Conservation (phyloP, 345 rosid species). For the Camelina neglecta region DNA sequence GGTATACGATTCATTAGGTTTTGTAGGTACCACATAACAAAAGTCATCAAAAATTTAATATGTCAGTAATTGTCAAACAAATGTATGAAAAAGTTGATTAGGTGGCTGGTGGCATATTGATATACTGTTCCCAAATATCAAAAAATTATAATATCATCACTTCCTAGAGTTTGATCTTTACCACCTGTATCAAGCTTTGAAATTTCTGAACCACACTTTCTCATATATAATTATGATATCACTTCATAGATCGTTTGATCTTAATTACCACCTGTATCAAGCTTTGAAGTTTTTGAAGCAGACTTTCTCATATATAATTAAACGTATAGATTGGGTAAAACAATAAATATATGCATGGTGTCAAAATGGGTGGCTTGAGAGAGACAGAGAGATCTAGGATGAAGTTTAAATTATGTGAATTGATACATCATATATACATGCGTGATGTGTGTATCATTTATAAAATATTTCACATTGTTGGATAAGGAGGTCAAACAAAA, state of each 20-base stretch:
- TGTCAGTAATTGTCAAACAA: not conserved
- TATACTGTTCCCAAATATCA: not conserved
- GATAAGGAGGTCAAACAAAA: slow-evolving; percentile 37
- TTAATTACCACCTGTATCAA: no score
- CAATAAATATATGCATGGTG: not conserved
- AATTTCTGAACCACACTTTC: no score
- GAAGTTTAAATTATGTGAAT: slow-evolving; percentile 13
- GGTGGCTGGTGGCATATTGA: not conserved
- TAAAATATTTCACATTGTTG: not conserved
- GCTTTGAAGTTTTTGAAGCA: no score
- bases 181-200: no score
- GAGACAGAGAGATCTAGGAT: not conserved
- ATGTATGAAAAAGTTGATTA: slow-evolving; percentile 1
- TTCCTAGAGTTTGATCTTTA: not conserved
- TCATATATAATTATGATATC: not conserved
- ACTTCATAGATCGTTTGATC: not conserved
- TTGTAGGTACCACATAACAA: not conserved
- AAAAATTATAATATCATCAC: not conserved
- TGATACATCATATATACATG: not conserved
- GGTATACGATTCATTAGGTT: slow-evolving; percentile 6
- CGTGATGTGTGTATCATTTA: slow-evolving; percentile 6
- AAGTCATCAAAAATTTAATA: not conserved
- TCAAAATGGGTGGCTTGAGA: slow-evolving; percentile 18
- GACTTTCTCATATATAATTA: not conserved
- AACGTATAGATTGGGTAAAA: not conserved